A percentile compares a stretch with the other conserved stretches of the same genome.
phyloP scores from a whole-genome alignment of 1,284 basidiomycete genomes.

The Pseudozyma sp. region DNA sequence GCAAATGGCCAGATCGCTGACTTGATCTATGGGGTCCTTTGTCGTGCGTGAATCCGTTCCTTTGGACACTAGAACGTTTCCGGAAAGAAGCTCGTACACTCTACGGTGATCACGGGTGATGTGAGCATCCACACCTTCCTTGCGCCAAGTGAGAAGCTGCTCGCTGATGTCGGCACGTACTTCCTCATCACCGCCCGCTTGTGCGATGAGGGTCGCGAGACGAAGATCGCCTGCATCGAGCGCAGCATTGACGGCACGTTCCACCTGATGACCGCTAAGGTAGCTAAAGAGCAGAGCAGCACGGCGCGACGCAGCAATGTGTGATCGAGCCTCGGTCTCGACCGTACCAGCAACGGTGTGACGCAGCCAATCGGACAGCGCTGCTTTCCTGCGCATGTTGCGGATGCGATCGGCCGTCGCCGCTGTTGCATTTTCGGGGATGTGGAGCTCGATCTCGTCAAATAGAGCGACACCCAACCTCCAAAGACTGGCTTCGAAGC shows the following conservation, averaged over 20 bases:
- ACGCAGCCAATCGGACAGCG: slow-evolving; percentile 87
- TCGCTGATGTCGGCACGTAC: slow-evolving; percentile 81
- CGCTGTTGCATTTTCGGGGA: slow-evolving; percentile 74
- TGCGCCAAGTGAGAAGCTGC: slow-evolving; percentile 87
- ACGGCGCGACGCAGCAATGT: slow-evolving; percentile 58
- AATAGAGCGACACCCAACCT: slow-evolving; percentile 90
- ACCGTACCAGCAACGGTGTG: slow-evolving; percentile 79
- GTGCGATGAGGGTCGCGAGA: slow-evolving; percentile 90
- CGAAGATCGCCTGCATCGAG: slow-evolving; percentile 83
- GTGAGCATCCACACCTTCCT: slow-evolving; percentile 80
- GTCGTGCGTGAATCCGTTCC: slow-evolving; percentile 70
- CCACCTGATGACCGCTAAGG: slow-evolving; percentile 87
- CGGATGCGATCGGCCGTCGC: slow-evolving; percentile 76
- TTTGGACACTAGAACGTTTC: slow-evolving; percentile 77
- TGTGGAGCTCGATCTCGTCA: slow-evolving; percentile 79
- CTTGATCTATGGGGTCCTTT: slow-evolving; percentile 74
- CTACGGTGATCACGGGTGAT: slow-evolving; percentile 80
- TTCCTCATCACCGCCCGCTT: slow-evolving; percentile 82
- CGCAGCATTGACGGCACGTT: slow-evolving; percentile 82
- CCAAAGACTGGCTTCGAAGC: slow-evolving; percentile 78
- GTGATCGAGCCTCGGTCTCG: slow-evolving; percentile 72
- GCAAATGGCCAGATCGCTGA: slow-evolving; percentile 79
- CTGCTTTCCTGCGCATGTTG: slow-evolving; percentile 80
- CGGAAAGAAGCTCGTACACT: slow-evolving; percentile 87
- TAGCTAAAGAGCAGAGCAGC: slow-evolving; percentile 76